Evolutionary conservation across 768 basidiomycete species (phyloP), one percentile per base, ranked within the genome.

Genomic region (Mycena kentingensis): DNA sequence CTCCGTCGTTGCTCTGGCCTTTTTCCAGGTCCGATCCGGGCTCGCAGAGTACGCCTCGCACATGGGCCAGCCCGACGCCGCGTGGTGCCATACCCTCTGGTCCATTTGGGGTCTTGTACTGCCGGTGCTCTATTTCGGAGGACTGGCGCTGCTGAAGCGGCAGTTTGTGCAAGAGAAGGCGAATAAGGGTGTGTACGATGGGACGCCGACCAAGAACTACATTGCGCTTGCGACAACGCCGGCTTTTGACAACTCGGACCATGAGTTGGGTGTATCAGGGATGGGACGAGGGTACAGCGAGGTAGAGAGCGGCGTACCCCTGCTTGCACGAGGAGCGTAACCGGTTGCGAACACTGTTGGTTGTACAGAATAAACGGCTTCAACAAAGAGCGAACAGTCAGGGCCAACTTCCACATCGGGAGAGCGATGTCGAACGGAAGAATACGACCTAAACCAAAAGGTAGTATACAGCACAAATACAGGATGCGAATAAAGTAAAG

Each of bases 21-120:
- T 82, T 63, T 74, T 73, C 58, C 78, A 83, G 71, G 82, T 79
- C 29, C 70, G 71, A 29, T 77, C 75, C 46, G 79, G 79, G 19
- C 57, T 80, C 57, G 61, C 71, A 51, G 75, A 77, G 65, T 77
- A 75, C 74, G 69, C 71, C 44, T 58, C 54, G 29, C 64, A 67
- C 47, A 73, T 73, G 5, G 70, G 71, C 4, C 71, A 70, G 21
- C 61, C 62, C 6, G 67, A 70, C 22, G 63, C 74, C 22, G 64
- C 73, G 28, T 75, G 71, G 73, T 72, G 67, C 45, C 68, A 69
- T 54, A 67, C 69, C 22, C 54, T 77, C 12, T 81, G 79, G 74
- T 69, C 71, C 2, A 66, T 67, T 10, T 81, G 79, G 79, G 71
- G 70, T 24, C 57, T 76, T 38, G 80, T 80, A 67, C 52, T 80